These are phyloP conservation scores for Arthrobotrys conoides DNA, from an alignment of 2,329 filamentous ascomycete genomes.

Conservation along the genomic window DNA sequence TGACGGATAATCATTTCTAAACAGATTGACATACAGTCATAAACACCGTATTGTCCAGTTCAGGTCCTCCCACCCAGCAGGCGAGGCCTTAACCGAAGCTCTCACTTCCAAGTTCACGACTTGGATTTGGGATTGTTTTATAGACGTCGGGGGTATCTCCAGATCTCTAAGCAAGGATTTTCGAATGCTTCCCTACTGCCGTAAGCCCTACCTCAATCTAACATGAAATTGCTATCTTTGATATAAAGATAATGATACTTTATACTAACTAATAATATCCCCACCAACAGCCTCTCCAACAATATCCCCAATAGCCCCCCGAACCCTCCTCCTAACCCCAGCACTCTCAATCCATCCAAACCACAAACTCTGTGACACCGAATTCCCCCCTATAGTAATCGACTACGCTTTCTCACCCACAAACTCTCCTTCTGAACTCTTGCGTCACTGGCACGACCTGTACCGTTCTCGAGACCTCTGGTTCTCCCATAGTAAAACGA, in stretches of 20 bases:
- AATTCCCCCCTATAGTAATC: slow-evolving; percentile 22
- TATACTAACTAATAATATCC: background rate
- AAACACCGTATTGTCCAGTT: background rate
- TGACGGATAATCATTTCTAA: background rate
- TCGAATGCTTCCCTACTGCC: background rate
- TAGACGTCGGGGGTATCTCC: background rate
- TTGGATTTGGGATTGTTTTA: background rate
- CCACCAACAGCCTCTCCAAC: background rate
- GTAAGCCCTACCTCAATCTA: background rate
- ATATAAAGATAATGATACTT: too few species aligned
- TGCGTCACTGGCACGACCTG: slow-evolving; percentile 23
- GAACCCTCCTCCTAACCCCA: slow-evolving; percentile 5
- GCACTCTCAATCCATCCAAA: background rate
- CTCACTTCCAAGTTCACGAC: background rate
- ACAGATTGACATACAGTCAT: background rate
- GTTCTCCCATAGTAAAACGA: background rate
- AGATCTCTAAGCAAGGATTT: background rate
- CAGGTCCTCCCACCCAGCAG: slow-evolving; percentile 2
- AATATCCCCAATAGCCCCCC: background rate
- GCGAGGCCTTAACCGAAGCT: background rate
- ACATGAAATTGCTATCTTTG: too few species aligned
- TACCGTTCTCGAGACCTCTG: slow-evolving; percentile 30
- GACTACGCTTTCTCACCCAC: slow-evolving; percentile 12
- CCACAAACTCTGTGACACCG: background rate
- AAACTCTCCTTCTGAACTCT: background rate